Conservation (phyloP, 2,329 filamentous ascomycete species). For the Penicillium sp. region DNA sequence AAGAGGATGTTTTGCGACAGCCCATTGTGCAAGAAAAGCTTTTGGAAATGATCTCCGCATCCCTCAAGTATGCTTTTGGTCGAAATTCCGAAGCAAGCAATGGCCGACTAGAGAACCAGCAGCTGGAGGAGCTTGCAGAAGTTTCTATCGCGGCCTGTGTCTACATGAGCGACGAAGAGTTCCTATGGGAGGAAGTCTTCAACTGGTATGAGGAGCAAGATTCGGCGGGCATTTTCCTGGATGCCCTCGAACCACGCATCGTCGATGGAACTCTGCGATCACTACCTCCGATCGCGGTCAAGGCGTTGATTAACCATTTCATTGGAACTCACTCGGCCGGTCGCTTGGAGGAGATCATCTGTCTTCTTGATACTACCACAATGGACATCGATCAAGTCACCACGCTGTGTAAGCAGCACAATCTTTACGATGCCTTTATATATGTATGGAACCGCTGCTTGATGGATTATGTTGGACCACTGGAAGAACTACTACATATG, state of each 20-base stretch:
- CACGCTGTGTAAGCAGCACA: conserved; percentile 82
- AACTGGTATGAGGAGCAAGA: conserved; percentile 81
- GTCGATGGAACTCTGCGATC: conserved; percentile 70
- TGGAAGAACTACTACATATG: conserved; percentile 71
- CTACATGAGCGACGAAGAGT: conserved; percentile 72
- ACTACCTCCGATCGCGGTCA: conserved; percentile 79
- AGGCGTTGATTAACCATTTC: conserved; percentile 79
- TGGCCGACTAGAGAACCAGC: conserved; percentile 54
- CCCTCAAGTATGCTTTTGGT: conserved; percentile 81
- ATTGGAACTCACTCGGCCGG: conserved; percentile 70
- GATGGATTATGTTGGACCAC: conserved; percentile 82
- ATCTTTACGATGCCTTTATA: conserved; percentile 89
- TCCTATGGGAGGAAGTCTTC: conserved; percentile 87
- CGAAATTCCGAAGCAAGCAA: conserved; percentile 52
- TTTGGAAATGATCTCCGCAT: conserved; percentile 89
- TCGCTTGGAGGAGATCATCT: conserved; percentile 89
- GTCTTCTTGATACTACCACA: conserved; percentile 82
- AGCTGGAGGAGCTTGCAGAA: conserved; percentile 74
- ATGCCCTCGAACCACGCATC: conserved; percentile 84
- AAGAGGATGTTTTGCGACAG: conserved; percentile 73
- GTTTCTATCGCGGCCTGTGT: conserved; percentile 82
- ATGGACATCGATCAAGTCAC: conserved; percentile 95
- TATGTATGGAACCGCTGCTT: conserved; percentile 96
- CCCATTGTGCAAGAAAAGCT: conserved; percentile 83
- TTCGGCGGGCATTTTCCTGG: conserved; percentile 73